These are phyloP conservation scores for Prunus salicina DNA, from an alignment of 306 rosid genomes.

Conservation along the genomic window DNA sequence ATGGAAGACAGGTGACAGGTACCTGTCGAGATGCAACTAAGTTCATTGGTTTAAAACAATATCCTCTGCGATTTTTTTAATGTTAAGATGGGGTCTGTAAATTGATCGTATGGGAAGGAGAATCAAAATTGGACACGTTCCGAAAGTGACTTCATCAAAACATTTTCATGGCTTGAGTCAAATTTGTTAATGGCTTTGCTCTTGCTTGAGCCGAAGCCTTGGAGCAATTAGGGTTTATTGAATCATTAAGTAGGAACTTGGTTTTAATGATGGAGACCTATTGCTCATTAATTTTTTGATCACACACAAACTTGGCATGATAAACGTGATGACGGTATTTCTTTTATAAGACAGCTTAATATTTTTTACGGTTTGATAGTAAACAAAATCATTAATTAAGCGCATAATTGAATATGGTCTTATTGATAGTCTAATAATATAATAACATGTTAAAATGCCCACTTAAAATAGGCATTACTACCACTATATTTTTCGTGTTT, in stretches of 20 bases:
- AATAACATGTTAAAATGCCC: too few species aligned
- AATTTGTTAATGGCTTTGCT: background rate
- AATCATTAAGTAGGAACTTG: background rate
- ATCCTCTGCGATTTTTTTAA: conserved; percentile 1
- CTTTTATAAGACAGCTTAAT: background rate
- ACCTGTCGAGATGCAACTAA: conserved; percentile 35
- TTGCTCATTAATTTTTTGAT: background rate
- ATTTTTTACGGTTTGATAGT: background rate
- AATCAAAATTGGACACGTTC: conserved; percentile 50
- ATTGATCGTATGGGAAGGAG: conserved; percentile 24
- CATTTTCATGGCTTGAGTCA: conserved; percentile 15
- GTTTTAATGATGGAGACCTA: background rate
- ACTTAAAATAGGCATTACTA: too few species aligned
- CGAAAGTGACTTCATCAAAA: conserved; percentile 30
- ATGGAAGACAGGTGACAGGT: conserved; percentile 44
- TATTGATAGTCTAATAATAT: background rate
- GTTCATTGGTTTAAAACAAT: conserved; percentile 35
- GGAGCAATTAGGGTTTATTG: background rate
- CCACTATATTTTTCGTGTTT: background rate
- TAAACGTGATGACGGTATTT: background rate
- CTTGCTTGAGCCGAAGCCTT: background rate
- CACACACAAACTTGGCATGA: background rate
- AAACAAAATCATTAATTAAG: background rate
- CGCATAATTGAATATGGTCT: background rate
- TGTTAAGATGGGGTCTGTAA: background rate